These are phyloP conservation scores for Yamadazyma phyllophila DNA, from an alignment of 805 yeast species.

Conservation along the genomic window DNA sequence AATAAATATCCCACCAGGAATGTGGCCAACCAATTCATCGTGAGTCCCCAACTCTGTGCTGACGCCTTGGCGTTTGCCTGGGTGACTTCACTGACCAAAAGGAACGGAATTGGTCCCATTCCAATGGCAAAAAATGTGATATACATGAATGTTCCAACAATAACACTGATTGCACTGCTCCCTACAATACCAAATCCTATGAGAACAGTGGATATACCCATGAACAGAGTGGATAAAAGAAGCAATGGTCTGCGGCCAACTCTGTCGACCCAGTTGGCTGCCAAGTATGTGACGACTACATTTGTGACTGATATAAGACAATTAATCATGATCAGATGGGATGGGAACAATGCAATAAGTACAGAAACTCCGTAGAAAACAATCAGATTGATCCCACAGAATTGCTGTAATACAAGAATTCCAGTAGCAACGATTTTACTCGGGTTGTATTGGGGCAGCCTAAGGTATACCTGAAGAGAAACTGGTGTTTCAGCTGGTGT, in stretches of 20 bases:
- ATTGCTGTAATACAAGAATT: constrained; percentile 81
- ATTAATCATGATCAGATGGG: constrained; percentile 67
- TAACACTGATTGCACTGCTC: constrained; percentile 48
- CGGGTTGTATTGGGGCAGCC: constrained; percentile 48
- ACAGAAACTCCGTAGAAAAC: constrained; percentile 91
- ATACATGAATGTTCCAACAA: constrained; percentile 65
- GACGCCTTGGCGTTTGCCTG: constrained; percentile 74
- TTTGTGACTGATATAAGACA: constrained; percentile 74
- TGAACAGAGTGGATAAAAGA: constrained; percentile 58
- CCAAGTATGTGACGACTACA: constrained; percentile 65
- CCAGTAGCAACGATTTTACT: constrained; percentile 68
- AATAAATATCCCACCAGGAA: constrained; percentile 77
- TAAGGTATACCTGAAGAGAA: constrained; percentile 44
- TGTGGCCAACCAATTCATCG: constrained; percentile 89
- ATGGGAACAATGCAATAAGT: constrained; percentile 68
- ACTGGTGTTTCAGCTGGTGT: constrained; percentile 15
- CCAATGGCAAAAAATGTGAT: constrained; percentile 89
- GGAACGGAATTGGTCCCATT: constrained; percentile 92
- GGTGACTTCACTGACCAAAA: constrained; percentile 84
- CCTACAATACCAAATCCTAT: constrained; percentile 65
- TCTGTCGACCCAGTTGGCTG: constrained; percentile 75
- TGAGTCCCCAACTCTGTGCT: constrained; percentile 92
- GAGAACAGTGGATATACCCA: constrained; percentile 63
- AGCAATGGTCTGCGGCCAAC: constrained; percentile 67
- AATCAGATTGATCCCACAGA: constrained; percentile 90